Evolutionary conservation across 2,329 filamentous ascomycete genomes (phyloP), one percentile per base, ranked within the genome.

Genomic region (Neopestalotiopsis rosae): DNA sequence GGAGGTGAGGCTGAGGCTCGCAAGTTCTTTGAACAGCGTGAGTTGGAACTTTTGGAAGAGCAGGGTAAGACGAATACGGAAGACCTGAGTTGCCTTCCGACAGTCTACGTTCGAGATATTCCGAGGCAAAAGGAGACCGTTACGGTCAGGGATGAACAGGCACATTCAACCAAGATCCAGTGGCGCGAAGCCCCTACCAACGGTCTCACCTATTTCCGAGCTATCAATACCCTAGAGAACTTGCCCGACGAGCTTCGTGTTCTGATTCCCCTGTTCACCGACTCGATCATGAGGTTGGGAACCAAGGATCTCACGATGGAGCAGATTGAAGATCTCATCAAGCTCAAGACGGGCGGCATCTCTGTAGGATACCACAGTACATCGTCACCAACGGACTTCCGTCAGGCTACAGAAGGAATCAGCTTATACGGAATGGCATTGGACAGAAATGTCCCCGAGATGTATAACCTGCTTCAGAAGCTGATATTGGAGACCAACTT

Each of bases 121-220:
- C 92, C 94, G 0, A 89, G 95, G 67, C 84, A 88, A 70, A 93
- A 93, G 77, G 92, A 95, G 75, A 80, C 82, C 0, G 79, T 86
- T 0, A 76, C 82, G 3, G 75, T 91, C 56, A 87, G 88, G 67
- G 93, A 95, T 71, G 89, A 92, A n/a, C 82, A 84, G 12, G 79
- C 92, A 10, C 87, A 89, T 57, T 86, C 88, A 49, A 88, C 92
- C 56, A 89, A 91, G 61, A 89, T 96, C 4, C 93, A 98, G 75
- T 98, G 95, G 94, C 91, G 92, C 65, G 94, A 97, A 79, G 94
- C 95, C 7, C 93, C 94, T 2, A 99, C 96, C 0, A 99, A 99
- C 75, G 96, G 96, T 0, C 83, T 99, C 69, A 98, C 95, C 1
- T 99, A 99, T 79, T 97, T 99, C 84, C 91, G 95, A 69, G 94